These are phyloP conservation scores for Seminavis robusta DNA, from an alignment of 108 stramenopile species.

Conservation along the genomic window DNA sequence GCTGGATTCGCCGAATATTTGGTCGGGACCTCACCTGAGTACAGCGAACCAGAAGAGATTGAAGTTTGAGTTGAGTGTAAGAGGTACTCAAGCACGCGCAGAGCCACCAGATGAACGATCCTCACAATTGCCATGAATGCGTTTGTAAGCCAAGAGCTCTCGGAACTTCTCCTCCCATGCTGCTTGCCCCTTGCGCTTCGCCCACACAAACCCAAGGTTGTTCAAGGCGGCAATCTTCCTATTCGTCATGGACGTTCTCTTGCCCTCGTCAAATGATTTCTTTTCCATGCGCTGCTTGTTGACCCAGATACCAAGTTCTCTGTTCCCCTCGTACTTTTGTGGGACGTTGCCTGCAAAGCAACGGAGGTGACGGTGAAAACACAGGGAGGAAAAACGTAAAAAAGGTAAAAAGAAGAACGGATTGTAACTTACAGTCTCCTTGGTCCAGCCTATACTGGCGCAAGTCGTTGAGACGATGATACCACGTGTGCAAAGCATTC, in stretches of 20 bases:
- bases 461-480: slow-evolving; percentile 37
- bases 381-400: not conserved
- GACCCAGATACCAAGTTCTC: slow-evolving; percentile 47
- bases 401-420: not conserved
- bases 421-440: slow-evolving; percentile 39
- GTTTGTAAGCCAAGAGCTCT: slow-evolving; percentile 34
- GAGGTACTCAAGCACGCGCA: not conserved
- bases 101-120: not conserved
- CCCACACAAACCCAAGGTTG: slow-evolving; percentile 57
- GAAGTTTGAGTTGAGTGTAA: not conserved
- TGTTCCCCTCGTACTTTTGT: slow-evolving; percentile 41
- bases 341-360: slow-evolving; percentile 36
- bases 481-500: slow-evolving; percentile 40
- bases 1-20: slow-evolving; percentile 46
- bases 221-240: slow-evolving; percentile 29
- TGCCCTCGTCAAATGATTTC: slow-evolving; percentile 32
- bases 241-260: slow-evolving; percentile 40
- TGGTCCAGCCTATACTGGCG: slow-evolving; percentile 19
- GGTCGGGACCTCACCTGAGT: slow-evolving; percentile 47
- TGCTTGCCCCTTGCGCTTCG: slow-evolving; percentile 44
- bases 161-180: slow-evolving; percentile 53
- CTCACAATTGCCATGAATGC: slow-evolving; percentile 33
- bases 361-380: not conserved
- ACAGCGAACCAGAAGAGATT: too few species aligned
- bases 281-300: slow-evolving; percentile 68